Percentiles rank a stretch among this genome's conserved stretches.
Conservation (phyloP, 371 early-diverging fungal species). For the Mucor lusitanicus region DNA sequence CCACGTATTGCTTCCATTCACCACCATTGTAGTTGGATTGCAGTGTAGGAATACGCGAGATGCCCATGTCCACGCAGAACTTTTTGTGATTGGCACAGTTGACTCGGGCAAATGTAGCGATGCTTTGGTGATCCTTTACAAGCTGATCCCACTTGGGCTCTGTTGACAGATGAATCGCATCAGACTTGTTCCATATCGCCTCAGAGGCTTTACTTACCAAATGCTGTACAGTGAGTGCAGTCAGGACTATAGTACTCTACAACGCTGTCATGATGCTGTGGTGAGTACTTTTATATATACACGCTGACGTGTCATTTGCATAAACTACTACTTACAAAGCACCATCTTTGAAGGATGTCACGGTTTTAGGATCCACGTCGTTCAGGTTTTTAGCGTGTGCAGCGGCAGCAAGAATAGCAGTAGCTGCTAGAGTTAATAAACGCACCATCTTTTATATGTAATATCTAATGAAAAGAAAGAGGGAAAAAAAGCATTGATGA, state of each 20-base stretch:
- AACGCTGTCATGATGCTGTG: conserved; percentile 25
- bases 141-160: conserved; percentile 11
- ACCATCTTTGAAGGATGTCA: conserved; percentile 4
- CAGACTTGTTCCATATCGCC: too few relatives aligned
- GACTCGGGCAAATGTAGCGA: conserved; percentile 10
- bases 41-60: conserved; percentile 12
- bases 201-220: conserved; percentile 20
- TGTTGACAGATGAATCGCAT: not conserved
- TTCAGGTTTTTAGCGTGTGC: conserved; percentile 10
- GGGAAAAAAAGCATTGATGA: not conserved
- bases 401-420: not conserved
- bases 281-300: not conserved
- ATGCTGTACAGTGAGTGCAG: conserved; percentile 28
- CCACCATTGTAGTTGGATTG: conserved; percentile 7
- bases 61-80: conserved; percentile 19
- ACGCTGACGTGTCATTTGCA: not conserved
- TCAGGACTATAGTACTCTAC: conserved; percentile 39
- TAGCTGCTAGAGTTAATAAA: not conserved
- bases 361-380: conserved; percentile 15
- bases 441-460: conserved; percentile 12
- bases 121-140: not conserved
- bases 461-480: not conserved
- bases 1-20: conserved; percentile 15
- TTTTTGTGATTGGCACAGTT: conserved; percentile 10
- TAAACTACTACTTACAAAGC: conserved; percentile 17